These are phyloP conservation scores for Exobasidium rhododendri DNA, from an alignment of 1,284 basidiomycete species.

Conservation along the genomic window DNA sequence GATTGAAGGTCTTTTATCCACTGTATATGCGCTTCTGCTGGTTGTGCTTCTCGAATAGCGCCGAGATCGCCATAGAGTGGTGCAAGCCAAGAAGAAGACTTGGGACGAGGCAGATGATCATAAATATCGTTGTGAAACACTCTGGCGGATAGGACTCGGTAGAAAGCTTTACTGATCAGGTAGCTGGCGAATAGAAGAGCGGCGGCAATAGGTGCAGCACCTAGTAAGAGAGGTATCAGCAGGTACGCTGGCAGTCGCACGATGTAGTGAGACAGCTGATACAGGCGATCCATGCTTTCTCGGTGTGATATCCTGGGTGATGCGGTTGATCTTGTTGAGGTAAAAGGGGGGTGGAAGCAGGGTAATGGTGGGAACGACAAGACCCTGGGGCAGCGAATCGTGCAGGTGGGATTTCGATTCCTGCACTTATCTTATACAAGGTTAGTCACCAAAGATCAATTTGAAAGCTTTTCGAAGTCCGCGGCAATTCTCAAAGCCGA, in stretches of 20 bases:
- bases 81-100: background rate
- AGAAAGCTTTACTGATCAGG: background rate
- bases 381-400: background rate
- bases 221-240: background rate
- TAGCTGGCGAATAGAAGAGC: background rate
- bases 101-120: background rate
- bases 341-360: too few relatives aligned
- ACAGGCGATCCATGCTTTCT: too few relatives aligned
- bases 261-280: too few relatives aligned
- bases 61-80: constrained; percentile 12
- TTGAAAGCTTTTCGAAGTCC: too few relatives aligned
- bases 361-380: too few relatives aligned
- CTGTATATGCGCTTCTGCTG: constrained; percentile 20
- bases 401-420: too few relatives aligned
- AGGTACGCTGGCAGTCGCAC: background rate
- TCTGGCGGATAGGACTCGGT: background rate
- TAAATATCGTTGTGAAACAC: background rate
- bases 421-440: too few relatives aligned
- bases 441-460: too few relatives aligned
- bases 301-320: too few relatives aligned
- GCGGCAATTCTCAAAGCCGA: too few relatives aligned
- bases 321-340: too few relatives aligned
- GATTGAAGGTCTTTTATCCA: constrained; percentile 24
- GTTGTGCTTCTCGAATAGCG: constrained; percentile 8
- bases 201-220: background rate